Evolutionary conservation across 2,329 filamentous ascomycete species (phyloP), one percentile per base, ranked within the genome.

Genomic region (Blastomyces percursus): DNA sequence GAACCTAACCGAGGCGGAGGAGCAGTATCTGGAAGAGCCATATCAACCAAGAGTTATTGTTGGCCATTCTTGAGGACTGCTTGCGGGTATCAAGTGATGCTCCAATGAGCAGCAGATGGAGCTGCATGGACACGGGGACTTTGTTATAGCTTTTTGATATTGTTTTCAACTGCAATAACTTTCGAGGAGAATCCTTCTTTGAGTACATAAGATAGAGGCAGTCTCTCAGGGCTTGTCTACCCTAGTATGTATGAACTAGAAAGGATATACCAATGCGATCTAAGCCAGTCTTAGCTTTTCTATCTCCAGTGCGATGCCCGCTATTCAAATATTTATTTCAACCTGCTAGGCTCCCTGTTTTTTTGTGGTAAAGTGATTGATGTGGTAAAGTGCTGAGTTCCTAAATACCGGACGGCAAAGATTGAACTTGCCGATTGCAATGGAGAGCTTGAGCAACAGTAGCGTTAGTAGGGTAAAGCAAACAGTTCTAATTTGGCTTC

Each of bases 11-110:
- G 77, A 76, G 16, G 80, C 81, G 56, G 80, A 81, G 67, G 76
- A 78, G 67, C 77, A 76, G 70, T 80, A 79, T 68, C 67, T 82
- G 27, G 79, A 81, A 69, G 79, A 81, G 69, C 70, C 76, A 54
- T 82, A 82, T n/a, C 21, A 21, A 48, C 44, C 44, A 24, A 48
- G 44, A 24, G n/a, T n/a, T 24, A 21, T 48, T 4, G 44, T 48
- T 48, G n/a, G 44, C n/a, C 44, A 48, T 48, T 8, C 3, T 21
- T 48, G 8, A 48, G 7, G 19, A 2, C 21, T 48, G 21, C 44
- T 48, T 21, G 44, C n/a, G n/a, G n/a, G 8, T 48, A 24, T 48
- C 44, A 48, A 21, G 1, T 24, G n/a, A 46, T 46, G 44, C 7
- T 46, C 1, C 5, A 46, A 46, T 9, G 5, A 21, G 19, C 44